Base-by-base conservation (phyloP, 768 basidiomycete species). In the Pleurotus tuoliensis region DNA sequence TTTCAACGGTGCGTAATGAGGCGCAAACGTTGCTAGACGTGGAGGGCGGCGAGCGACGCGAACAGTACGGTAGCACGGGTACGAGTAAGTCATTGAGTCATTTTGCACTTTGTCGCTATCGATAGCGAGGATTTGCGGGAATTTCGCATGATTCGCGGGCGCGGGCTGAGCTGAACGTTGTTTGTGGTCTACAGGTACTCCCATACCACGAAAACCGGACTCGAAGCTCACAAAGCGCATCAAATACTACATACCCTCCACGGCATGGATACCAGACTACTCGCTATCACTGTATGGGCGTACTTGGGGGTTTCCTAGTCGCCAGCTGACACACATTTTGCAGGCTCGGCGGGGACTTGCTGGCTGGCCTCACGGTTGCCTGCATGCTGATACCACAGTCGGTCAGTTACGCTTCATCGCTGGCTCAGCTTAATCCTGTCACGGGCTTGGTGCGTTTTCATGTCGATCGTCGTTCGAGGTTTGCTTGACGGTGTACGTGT, bases 361-460 rank as follows among this genome's bases (percentile, higher is more conserved):
- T 93, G 0, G 92, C 91, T 24, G 95, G 94, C 15, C 65, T 94
- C 27, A 94, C 94, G 0, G 85, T 97, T 8, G 88, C 90, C 16
- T 86, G 84, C 50, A 88, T 92, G 80, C 77, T 92, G 44, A 88
- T 92, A 65, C 90, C 91, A 5, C 87, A 92, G 68, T 90, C 92
- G 1, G 90, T 97, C 67, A 92, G 90, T 68, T 97, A 98, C 65
- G 95, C 92, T 7, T 85, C 90, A 3, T 89, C 92, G 0, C 75
- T 98, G 9, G 93, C 94, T 15, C 85, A 90, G 61, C 73, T 97
- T 40, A 89, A 83, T 59, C 94, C 94, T 11, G 81, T 92, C 2
- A 82, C 92, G 44, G 95, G 95, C 48, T 73, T 98, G 65, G 90
- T 92, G 64, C 61, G 88, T 73, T 12, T 18, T 40, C 18, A 34